Evolutionary conservation across 805 yeast species (phyloP), one percentile per base, ranked within the genome.

Genomic region (Blastobotrys mokoenaii): DNA sequence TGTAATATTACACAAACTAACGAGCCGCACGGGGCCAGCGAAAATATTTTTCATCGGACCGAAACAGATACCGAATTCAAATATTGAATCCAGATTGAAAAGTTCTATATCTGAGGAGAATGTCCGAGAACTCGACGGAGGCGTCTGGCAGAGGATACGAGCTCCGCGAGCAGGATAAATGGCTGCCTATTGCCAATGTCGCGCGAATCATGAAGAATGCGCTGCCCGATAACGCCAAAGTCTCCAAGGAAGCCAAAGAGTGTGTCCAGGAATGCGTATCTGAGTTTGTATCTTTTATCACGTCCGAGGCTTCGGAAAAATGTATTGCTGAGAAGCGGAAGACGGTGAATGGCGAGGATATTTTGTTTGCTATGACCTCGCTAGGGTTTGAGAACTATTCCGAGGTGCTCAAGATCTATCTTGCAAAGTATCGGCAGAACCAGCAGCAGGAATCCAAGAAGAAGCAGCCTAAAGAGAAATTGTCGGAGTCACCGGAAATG

Each of bases 161-260:
- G 54, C 70, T 78, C 36, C 66, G 79, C 45, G 80, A 76, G 55
- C 80, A 76, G 58, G 80, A 75, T 55, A 68, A 76, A 47, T 76
- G 80, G 80, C 66, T 76, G 17, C 81, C 81, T 27, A 76, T 76
- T 47, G 81, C 81, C 34, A 76, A 76, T 49, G 83, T 48, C 18
- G 82, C 83, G n/a, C 67, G 90, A 43, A 75, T 84, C 43, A 84
- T 83, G 90, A 84, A 84, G 57, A 70, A 66, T 46, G 82, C 90
- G 1, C 65, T 83, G 27, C 90, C 93, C 2, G 65, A 71, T 10
- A 78, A 80, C 32, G 90, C 89, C 9, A 83, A 83, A 56, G 79
- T 83, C 1, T 79, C 87, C 17, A 83, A 82, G 56, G 93, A 83
- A 55, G 84, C 89, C 37, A 82, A 82, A 56, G 89, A 81, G 54